Conservation (phyloP, 108 stramenopile genomes). For the Bacterosira constricta region DNA sequence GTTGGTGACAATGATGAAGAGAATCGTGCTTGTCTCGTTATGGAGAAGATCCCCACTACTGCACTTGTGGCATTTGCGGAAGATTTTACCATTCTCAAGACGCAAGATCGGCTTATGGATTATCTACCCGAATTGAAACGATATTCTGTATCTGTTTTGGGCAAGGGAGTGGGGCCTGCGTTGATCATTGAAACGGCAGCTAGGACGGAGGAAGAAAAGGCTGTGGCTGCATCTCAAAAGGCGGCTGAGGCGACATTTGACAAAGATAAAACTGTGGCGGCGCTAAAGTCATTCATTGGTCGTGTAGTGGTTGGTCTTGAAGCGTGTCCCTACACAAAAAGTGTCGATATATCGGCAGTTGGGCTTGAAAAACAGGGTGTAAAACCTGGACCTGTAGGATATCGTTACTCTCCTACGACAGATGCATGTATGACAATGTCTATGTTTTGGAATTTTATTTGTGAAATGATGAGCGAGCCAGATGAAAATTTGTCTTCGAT, state of each 20-base stretch:
- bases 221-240: not conserved
- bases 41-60: conserved; percentile 69
- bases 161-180: conserved; percentile 79
- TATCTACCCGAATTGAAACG: conserved; percentile 69
- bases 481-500: conserved; percentile 53
- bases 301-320: conserved; percentile 57
- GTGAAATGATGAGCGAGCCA: conserved; percentile 62
- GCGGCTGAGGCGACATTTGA: conserved; percentile 32
- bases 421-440: conserved; percentile 60
- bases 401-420: conserved; percentile 51
- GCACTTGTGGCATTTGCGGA: conserved; percentile 70
- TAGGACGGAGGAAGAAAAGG: conserved; percentile 34
- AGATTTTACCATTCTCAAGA: conserved; percentile 69
- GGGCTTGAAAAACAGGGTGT: conserved; percentile 48
- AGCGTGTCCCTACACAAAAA: conserved; percentile 56
- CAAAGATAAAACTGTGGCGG: conserved; percentile 53
- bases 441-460: conserved; percentile 80
- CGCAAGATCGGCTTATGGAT: conserved; percentile 54
- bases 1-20: conserved; percentile 45
- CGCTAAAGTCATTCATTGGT: conserved; percentile 65
- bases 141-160: conserved; percentile 64
- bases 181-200: conserved; percentile 65
- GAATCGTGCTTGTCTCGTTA: conserved; percentile 63
- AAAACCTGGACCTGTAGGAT: conserved; percentile 55
- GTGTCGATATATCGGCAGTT: conserved; percentile 40